A percentile compares a stretch with the other conserved stretches of the same genome.
Evolutionary conservation across 768 basidiomycete species (phyloP).

Genomic region (Suillus subaureus): DNA sequence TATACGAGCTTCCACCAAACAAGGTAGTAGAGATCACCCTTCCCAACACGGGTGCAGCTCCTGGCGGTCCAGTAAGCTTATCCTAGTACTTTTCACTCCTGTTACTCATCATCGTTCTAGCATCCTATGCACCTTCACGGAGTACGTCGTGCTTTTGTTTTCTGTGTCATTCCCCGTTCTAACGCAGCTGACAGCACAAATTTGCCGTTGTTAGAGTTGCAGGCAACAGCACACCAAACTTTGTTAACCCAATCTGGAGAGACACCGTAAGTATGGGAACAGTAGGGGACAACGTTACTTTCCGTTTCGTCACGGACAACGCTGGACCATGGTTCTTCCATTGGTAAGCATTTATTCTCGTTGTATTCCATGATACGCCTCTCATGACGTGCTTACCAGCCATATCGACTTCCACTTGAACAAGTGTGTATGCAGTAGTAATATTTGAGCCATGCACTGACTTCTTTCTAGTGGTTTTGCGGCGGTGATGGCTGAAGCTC

Average conservation of each 20-base stretch:
- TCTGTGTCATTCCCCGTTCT: not conserved
- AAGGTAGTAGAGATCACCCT: constrained; percentile 49
- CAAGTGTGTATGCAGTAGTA: constrained; percentile 17
- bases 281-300: constrained; percentile 45
- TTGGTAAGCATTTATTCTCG: constrained; percentile 26
- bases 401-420: constrained; percentile 35
- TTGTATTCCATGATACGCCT: not conserved
- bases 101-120: constrained; percentile 12
- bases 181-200: constrained; percentile 29
- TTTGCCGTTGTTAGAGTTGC: constrained; percentile 42
- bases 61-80: constrained; percentile 33
- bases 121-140: constrained; percentile 46
- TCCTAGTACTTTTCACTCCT: not conserved
- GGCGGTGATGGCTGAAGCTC: constrained; percentile 32
- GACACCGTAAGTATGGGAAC: constrained; percentile 37
- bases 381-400: constrained; percentile 19
- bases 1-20: constrained; percentile 50
- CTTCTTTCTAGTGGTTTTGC: constrained; percentile 29
- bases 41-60: constrained; percentile 37
- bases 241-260: constrained; percentile 36
- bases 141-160: constrained; percentile 23
- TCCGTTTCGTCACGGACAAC: constrained; percentile 68
- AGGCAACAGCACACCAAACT: constrained; percentile 35
- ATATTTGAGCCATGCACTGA: constrained; percentile 11
- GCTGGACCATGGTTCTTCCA: constrained; percentile 63